phyloP scores from a whole-genome alignment of 2,329 filamentous ascomycete species.

The Hypoxylon sp. region DNA sequence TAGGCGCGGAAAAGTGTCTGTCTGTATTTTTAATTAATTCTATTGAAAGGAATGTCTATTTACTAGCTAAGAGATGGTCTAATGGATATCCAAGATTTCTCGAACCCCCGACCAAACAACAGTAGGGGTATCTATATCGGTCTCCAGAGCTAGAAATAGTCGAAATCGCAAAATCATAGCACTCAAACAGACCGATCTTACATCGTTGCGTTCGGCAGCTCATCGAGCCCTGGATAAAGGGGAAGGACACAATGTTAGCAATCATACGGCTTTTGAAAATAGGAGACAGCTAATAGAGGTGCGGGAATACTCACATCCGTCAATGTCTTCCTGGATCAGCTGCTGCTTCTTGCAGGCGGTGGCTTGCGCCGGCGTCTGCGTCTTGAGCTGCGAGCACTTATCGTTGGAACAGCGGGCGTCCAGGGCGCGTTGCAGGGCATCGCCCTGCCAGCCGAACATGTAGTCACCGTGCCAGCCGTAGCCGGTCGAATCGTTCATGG shows the following conservation, averaged over 20 bases:
- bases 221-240: constrained; percentile 34
- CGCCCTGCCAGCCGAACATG: constrained; percentile 56
- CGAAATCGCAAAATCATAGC: constrained; percentile 4
- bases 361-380: constrained; percentile 45
- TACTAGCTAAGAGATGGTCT: constrained; percentile 30
- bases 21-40: constrained; percentile 5
- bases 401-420: constrained; percentile 53
- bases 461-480: constrained; percentile 56
- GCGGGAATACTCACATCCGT: constrained; percentile 41
- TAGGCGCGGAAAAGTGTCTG: constrained; percentile 4
- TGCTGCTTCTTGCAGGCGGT: constrained; percentile 48
- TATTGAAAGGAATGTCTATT: constrained; percentile 17
- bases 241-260: constrained; percentile 18
- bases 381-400: constrained; percentile 45
- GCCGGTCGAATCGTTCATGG: constrained; percentile 50
- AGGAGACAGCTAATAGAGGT: background rate
- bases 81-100: constrained; percentile 27
- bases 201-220: constrained; percentile 39
- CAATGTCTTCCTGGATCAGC: constrained; percentile 43
- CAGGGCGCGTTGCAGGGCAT: constrained; percentile 53
- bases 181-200: constrained; percentile 11
- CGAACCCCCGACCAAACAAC: constrained; percentile 10
- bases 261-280: background rate
- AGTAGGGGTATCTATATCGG: constrained; percentile 18
- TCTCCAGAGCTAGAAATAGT: constrained; percentile 23